phyloP scores from a whole-genome alignment of 148 eudicot species.

The Rhododendron kiyosumense region DNA sequence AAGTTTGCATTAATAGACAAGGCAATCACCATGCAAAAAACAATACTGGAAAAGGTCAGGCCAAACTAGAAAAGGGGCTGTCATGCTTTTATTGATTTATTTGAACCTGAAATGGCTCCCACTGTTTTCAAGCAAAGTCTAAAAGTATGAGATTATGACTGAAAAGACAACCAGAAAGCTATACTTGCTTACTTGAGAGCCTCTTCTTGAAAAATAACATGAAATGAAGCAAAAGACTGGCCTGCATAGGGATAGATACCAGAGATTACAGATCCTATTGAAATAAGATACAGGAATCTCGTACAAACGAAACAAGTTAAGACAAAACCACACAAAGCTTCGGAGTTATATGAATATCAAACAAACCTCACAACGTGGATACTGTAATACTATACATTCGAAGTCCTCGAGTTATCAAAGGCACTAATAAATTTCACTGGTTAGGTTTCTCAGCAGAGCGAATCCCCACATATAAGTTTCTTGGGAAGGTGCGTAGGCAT shows the following conservation, averaged over 20 bases:
- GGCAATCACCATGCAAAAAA: background rate
- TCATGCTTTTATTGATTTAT: background rate
- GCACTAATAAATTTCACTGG: background rate
- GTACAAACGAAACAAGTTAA: background rate
- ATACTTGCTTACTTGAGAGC: constrained; percentile 59
- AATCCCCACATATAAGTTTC: background rate
- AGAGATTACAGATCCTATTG: background rate
- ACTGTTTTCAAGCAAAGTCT: background rate
- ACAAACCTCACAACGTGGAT: background rate
- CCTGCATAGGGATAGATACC: constrained; percentile 37
- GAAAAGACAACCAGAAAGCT: background rate
- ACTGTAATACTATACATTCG: background rate
- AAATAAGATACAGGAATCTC: background rate
- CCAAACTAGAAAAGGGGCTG: background rate
- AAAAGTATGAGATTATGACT: background rate
- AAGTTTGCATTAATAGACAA: background rate
- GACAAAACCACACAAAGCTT: background rate
- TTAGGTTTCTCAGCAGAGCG: background rate
- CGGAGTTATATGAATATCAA: background rate
- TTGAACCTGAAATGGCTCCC: background rate
- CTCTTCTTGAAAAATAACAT: constrained; percentile 85
- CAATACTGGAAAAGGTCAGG: background rate
- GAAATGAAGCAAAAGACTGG: constrained; percentile 69
- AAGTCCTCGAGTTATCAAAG: background rate
- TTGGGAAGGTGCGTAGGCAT: background rate